Evolutionary conservation across 176 grass and related monocot species (phyloP), one percentile per base, ranked within the genome.

Genomic region (Oryza nivara): DNA sequence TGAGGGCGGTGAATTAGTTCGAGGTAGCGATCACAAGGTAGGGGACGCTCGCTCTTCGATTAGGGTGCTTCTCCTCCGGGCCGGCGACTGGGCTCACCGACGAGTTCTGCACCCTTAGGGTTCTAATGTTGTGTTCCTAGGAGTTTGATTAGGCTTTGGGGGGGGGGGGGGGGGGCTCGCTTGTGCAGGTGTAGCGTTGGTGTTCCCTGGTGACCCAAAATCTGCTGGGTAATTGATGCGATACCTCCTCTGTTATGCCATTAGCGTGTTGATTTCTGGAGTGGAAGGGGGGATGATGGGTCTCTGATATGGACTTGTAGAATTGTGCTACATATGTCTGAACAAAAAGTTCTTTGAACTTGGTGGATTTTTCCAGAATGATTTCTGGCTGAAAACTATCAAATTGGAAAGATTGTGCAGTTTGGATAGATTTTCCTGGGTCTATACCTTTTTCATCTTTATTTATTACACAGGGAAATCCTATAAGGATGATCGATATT

Each of bases 81-180:
- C 4, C 15, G 3, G 61, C 14, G 36, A 30, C 43, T 7, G 11
- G 58, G 40, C 5, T 9, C 22, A 5, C 76, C 43, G 23, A 64
- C 17, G 69, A 17, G 43, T 28, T 86, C 64, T 51, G 30, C 30
- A 1, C 47, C 71, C 13, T 64, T 73, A 28, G 54, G 68, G 68
- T 80, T 73, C 43, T 70, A 61, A 47, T 26, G 19, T 38, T 19
- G 15, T 73, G 44, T 73, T 80, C 66, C 32, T 30, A 20, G 30
- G 16, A 3, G 40, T 74, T 46, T 71, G 66, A 13, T 85, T 44
- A 34, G 32, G 65, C 60, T 71, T 47, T 7, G 36, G 28, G 28
- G 28, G 30, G 30, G 30, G 30, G 30, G 30, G 30, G 30, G 28
- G 28, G 28, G 28, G 28, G 35, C 51, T 61, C 22, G 23, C 32